These are phyloP conservation scores for Piloderma croceum DNA, from an alignment of 768 basidiomycete species.

Conservation along the genomic window DNA sequence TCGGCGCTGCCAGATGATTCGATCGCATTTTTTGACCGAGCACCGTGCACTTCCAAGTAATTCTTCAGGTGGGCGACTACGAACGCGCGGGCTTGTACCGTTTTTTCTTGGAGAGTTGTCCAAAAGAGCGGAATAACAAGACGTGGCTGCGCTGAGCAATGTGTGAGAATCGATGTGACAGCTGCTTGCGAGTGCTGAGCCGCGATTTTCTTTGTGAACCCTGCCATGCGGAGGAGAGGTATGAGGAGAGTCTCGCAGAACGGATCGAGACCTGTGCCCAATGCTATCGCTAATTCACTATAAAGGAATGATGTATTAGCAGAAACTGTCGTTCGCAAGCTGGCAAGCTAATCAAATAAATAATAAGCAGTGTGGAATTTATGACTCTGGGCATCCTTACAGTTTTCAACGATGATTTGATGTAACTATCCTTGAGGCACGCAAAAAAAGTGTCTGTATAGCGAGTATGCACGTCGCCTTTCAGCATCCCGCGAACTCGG, in stretches of 20 bases:
- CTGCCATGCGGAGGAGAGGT: slow-evolving; percentile 81
- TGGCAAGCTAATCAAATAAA: slow-evolving; percentile 61
- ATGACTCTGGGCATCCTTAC: too few species aligned
- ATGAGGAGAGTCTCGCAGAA: slow-evolving; percentile 72
- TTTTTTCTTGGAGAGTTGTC: slow-evolving; percentile 74
- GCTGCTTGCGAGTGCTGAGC: slow-evolving; percentile 80
- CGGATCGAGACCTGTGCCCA: slow-evolving; percentile 69
- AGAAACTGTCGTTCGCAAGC: slow-evolving; percentile 88
- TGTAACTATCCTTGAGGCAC: slow-evolving; percentile 70
- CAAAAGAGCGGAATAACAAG: slow-evolving; percentile 63
- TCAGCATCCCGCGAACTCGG: slow-evolving; percentile 84
- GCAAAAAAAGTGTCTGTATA: slow-evolving; percentile 71
- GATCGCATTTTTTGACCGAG: slow-evolving; percentile 55
- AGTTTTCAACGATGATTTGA: slow-evolving; percentile 80
- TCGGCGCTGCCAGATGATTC: slow-evolving; percentile 69
- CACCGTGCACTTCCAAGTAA: slow-evolving; percentile 70
- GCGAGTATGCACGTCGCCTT: slow-evolving; percentile 72
- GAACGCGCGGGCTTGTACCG: slow-evolving; percentile 63
- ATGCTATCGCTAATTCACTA: slow-evolving; percentile 58
- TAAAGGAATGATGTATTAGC: slow-evolving; percentile 75
- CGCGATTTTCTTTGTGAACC: slow-evolving; percentile 88
- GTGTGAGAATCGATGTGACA: slow-evolving; percentile 59
- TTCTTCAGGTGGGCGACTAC: slow-evolving; percentile 65
- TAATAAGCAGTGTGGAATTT: too few species aligned
- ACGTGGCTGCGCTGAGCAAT: slow-evolving; percentile 69